Base-by-base conservation (phyloP, 257 asterid genomes). In the Oldenlandia corymbosa region DNA sequence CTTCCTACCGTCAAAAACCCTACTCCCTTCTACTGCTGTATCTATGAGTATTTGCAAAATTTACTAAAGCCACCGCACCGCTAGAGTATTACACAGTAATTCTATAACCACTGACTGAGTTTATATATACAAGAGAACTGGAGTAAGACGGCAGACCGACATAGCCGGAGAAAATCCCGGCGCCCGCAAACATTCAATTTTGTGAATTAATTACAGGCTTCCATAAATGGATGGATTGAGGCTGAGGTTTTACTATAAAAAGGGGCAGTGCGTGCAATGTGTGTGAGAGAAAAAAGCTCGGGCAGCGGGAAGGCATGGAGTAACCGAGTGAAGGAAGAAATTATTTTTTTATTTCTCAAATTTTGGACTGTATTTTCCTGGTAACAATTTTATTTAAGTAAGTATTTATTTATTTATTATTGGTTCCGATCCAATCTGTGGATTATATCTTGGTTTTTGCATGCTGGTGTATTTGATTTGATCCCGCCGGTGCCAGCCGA, bases 1-100 rank as follows among this genome's bases (percentile, higher is more conserved):
- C 18, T 13, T 17, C 17, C 5, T n/a, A 53, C 64, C 31, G 64
- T 16, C 27, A 69, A n/a, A n/a, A 61, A 41, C 68, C 64, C 67
- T 43, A 37, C 66, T 58, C n/a, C 32, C 17, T 2, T 2, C 28
- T 23, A 13, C 41, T 28, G 0, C 39, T 34, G 9, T n/a, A n/a
- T n/a, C 9, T 27, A 28, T 14, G 27, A 31, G 16, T 30, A 30
- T n/a, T 30, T 27, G 7, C 37, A 53, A n/a, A n/a, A 31, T 56
- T 26, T 31, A 56, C 7, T 5, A 1, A 2, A 24, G 43, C 26
- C 10, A n/a, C 39, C 6, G 10, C 58, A 39, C 51, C 24, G 53
- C n/a, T n/a, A n/a, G n/a, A n/a, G n/a, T n/a, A 16, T 2, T 32
- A 48, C 20, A 23, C 41, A 65, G 42, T 34, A 36, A 34, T 1